phyloP scores from a whole-genome alignment of 257 asterid genomes.

The Salvia rosmarinus region DNA sequence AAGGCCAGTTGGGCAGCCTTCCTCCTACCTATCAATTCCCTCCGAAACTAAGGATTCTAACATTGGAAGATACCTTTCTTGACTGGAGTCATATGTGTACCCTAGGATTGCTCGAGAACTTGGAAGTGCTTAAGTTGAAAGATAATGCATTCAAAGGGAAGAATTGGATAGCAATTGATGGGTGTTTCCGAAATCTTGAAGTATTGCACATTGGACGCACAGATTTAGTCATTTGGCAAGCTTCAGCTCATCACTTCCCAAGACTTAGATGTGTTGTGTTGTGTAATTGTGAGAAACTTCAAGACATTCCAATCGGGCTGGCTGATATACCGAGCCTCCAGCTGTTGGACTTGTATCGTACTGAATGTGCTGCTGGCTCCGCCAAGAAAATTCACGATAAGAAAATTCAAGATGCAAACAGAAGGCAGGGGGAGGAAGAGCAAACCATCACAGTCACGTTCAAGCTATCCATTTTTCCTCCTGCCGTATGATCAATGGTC shows the following conservation, averaged over 20 bases:
- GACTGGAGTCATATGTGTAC: neutral
- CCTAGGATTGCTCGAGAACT: neutral
- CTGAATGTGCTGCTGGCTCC: too few relatives aligned
- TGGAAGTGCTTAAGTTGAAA: neutral
- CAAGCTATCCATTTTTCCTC: slow-evolving; percentile 42
- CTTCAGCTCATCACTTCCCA: too few relatives aligned
- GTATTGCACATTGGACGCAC: neutral
- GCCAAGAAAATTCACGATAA: too few relatives aligned
- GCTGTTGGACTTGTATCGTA: too few relatives aligned
- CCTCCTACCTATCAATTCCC: neutral
- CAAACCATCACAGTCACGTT: neutral
- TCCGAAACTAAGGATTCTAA: neutral
- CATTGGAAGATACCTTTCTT: neutral
- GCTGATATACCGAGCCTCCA: too few relatives aligned
- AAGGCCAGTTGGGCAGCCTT: neutral
- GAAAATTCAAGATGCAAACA: slow-evolving; percentile 8
- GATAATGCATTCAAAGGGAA: neutral
- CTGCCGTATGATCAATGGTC: neutral
- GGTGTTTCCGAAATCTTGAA: neutral
- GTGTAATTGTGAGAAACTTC: too few relatives aligned
- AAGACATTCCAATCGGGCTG: too few relatives aligned
- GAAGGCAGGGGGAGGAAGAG: slow-evolving; percentile 4
- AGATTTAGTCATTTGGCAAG: neutral
- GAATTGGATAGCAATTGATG: neutral
- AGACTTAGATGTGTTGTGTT: too few relatives aligned